Percentiles rank a stretch among this genome's conserved stretches.
Evolutionary conservation across 2,329 filamentous ascomycete genomes (phyloP).

Genomic region (Colletotrichum sp.): DNA sequence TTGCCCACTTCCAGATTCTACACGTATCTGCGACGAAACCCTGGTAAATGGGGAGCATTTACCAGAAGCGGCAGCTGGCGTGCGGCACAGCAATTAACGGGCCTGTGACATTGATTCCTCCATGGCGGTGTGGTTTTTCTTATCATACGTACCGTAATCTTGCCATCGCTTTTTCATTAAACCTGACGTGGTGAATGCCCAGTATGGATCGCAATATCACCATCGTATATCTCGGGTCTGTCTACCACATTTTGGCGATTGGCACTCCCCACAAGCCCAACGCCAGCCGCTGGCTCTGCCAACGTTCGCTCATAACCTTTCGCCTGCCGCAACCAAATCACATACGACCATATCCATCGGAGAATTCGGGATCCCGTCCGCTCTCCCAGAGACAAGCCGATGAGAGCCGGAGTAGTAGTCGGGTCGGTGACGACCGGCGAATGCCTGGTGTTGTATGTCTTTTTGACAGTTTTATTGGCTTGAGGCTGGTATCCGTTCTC

Average conservation of each 20-base stretch:
- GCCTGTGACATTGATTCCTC: not conserved
- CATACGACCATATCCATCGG: not conserved
- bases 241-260: not conserved
- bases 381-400: not conserved
- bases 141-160: not conserved
- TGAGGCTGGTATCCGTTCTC: not conserved
- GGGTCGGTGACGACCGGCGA: not conserved
- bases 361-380: not conserved
- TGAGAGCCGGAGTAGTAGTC: not conserved
- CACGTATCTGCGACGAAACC: not conserved
- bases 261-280: not conserved
- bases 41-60: not conserved
- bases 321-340: not conserved
- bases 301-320: not conserved
- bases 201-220: not conserved
- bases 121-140: not conserved
- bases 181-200: not conserved
- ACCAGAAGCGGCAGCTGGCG: not conserved
- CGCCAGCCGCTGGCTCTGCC: not conserved
- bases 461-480: not conserved
- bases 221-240: not conserved
- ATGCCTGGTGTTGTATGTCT: not conserved
- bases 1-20: not conserved
- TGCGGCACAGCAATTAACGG: not conserved
- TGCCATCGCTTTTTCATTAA: not conserved